Conservation (phyloP, 805 yeast species). For the Starmerella powellii region DNA sequence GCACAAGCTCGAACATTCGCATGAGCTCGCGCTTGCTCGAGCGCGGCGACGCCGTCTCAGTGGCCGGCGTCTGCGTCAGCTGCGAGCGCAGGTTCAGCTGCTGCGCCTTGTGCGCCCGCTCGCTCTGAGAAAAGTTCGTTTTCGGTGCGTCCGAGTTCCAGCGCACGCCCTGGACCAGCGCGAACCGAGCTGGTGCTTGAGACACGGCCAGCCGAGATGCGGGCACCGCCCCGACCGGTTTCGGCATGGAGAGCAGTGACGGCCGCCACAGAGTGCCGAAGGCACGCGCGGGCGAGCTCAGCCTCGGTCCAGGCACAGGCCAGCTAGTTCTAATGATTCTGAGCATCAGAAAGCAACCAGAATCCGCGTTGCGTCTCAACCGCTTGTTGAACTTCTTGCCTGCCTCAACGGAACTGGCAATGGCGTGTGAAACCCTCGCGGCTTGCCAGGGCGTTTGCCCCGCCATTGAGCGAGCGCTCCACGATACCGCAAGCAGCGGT, state of each 20-base stretch:
- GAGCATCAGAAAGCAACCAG: too few species aligned
- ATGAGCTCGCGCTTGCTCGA: constrained; percentile 31
- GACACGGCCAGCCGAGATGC: neutral
- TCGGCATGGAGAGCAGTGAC: too few species aligned
- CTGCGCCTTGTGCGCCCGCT: constrained; percentile 24
- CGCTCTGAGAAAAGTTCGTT: constrained; percentile 21
- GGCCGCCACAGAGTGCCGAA: neutral
- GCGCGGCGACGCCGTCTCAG: constrained; percentile 4
- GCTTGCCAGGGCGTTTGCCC: too few species aligned
- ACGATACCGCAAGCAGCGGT: too few species aligned
- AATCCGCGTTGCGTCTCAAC: too few species aligned
- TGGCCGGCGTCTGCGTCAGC: constrained; percentile 16
- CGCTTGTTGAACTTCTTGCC: too few species aligned
- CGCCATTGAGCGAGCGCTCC: too few species aligned
- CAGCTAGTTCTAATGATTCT: too few species aligned
- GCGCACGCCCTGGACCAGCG: neutral
- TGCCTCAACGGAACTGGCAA: too few species aligned
- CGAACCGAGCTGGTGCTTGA: too few species aligned
- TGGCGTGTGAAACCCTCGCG: too few species aligned
- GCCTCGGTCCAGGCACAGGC: too few species aligned
- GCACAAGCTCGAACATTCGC: constrained; percentile 44
- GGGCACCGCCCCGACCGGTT: neutral
- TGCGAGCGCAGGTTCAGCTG: constrained; percentile 28
- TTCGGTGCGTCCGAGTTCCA: constrained; percentile 1
- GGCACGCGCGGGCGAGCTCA: neutral